Conservation (phyloP, 148 eudicot genomes). For the Chenopodium suecicum region DNA sequence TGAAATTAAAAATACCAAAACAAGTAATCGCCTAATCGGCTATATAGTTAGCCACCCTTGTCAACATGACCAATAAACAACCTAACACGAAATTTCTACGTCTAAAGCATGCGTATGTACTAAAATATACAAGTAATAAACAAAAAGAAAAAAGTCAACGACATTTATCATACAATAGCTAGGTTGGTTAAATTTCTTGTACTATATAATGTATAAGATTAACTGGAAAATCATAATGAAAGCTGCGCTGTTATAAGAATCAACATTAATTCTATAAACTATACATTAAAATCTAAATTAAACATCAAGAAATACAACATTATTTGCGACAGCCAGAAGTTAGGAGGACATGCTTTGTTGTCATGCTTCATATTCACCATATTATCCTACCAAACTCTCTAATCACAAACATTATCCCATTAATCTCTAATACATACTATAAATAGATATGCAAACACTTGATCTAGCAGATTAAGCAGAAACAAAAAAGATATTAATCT, state of each 20-base stretch:
- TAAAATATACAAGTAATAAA: too few relatives aligned
- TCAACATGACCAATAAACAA: too few relatives aligned
- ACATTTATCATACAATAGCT: too few relatives aligned
- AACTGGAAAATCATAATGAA: background rate
- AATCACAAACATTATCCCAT: background rate
- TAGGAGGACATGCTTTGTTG: slow-evolving; percentile 4
- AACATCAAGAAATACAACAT: background rate
- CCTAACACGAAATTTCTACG: too few relatives aligned
- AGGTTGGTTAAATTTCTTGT: background rate
- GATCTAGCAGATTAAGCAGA: background rate
- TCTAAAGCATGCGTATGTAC: too few relatives aligned
- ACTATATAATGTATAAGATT: too few relatives aligned
- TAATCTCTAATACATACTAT: background rate
- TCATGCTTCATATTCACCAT: background rate
- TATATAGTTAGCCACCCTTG: too few relatives aligned
- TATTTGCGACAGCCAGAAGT: background rate
- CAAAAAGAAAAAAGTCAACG: background rate
- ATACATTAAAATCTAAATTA: background rate
- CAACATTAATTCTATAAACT: too few relatives aligned
- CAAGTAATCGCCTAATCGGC: too few relatives aligned
- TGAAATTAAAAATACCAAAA: too few relatives aligned
- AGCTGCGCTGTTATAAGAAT: background rate
- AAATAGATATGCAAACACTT: background rate
- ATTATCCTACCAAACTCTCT: background rate
- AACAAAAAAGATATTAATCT: background rate